Base-by-base conservation (phyloP, 208 protist species). In the Naegleria gruberi region DNA sequence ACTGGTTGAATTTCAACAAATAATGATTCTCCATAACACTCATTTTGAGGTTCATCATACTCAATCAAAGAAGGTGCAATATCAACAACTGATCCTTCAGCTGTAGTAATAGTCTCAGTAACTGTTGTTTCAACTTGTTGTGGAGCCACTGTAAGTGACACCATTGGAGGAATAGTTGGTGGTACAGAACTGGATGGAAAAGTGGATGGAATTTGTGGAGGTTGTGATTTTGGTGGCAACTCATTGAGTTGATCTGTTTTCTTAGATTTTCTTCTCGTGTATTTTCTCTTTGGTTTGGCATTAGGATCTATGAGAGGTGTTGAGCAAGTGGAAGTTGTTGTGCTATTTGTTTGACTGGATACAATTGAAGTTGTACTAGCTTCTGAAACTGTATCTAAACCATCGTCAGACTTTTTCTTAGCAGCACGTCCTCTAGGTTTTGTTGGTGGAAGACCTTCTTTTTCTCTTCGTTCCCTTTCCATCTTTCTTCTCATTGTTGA, bases 401-500 rank as follows among this genome's bases (percentile, higher is more conserved):
- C 34, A 8, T 30, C 65, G 26, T 77, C 65, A 7, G 26, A 37
- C 26, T 77, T 77, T 37, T 77, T 77, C 30, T 77, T 77, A 37
- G 65, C 19, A 15, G 65, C 19, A 37, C 65, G 26, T 19, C 65
- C 65, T 77, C 65, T 19, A 37, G 65, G 65, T n/a, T 77, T 77
- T 7, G 65, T 37, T 37, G 65, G 65, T 37, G 65, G 65, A 37
- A 77, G 30, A 7, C 65, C 65, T 77, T 77, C 26, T 77, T 77
- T 19, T n/a, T 77, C 65, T 37, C 65, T 77, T 37, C 65, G 17
- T 77, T 77, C 65, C 34, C 65, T 30, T 7, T 77, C 65, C 37
- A 74, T 41, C 15, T 74, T 57, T 65, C 91, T 90, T 85, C 92
- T 91, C 91, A 95, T 91, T 42, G 94, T 96, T 4, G 93, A 95